phyloP scores from a whole-genome alignment of 2,329 filamentous ascomycete genomes.

The Clarireedia monteithiana region DNA sequence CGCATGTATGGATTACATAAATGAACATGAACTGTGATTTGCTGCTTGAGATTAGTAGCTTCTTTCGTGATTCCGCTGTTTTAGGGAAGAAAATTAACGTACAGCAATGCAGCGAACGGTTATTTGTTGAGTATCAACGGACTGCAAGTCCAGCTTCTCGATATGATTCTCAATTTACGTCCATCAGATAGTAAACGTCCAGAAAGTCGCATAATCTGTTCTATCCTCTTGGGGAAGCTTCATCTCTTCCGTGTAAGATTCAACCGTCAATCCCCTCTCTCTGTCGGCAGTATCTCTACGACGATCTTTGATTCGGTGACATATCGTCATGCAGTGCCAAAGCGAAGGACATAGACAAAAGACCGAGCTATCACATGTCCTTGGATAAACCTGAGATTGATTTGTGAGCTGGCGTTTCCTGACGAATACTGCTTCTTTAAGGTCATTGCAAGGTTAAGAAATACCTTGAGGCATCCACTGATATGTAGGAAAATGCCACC shows the following conservation, averaged over 20 bases:
- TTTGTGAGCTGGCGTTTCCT: neutral
- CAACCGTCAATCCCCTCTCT: constrained; percentile 37
- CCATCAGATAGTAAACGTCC: constrained; percentile 42
- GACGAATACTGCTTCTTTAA: neutral
- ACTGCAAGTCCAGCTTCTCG: neutral
- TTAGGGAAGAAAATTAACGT: too few relatives aligned
- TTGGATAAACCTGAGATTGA: constrained; percentile 31
- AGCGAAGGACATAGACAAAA: constrained; percentile 38
- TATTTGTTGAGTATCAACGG: neutral
- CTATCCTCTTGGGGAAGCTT: constrained; percentile 43
- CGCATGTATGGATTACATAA: too few relatives aligned
- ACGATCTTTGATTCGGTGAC: constrained; percentile 48
- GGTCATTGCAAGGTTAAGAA: constrained; percentile 20
- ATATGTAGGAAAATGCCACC: constrained; percentile 40
- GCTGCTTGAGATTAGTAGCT: too few relatives aligned
- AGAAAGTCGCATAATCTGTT: constrained; percentile 50
- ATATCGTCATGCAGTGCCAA: constrained; percentile 50
- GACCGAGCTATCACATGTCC: constrained; percentile 38
- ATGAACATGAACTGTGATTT: too few relatives aligned
- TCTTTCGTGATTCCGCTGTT: too few relatives aligned
- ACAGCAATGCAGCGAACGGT: too few relatives aligned
- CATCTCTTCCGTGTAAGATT: constrained; percentile 46
- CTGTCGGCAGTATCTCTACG: constrained; percentile 37
- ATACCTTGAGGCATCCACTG: constrained; percentile 30
- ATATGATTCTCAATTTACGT: too few relatives aligned